Evolutionary conservation across 108 stramenopile genomes (phyloP).

Genomic region (Cyclotella atomus): DNA sequence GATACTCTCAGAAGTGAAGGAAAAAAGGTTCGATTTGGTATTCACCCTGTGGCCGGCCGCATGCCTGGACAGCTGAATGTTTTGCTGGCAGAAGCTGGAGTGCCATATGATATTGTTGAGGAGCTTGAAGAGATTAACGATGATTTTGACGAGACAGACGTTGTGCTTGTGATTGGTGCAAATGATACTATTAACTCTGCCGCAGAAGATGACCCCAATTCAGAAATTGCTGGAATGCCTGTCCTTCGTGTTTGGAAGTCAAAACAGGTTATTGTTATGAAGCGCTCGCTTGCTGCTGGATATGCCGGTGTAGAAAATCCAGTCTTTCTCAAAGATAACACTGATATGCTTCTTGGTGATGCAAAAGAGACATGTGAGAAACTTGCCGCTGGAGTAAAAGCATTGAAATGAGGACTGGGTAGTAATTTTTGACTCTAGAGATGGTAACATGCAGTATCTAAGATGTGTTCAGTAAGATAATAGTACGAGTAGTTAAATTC

Average conservation of each 20-base stretch:
- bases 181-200: constrained; percentile 99
- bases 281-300: constrained; percentile 96
- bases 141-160: constrained; percentile 93
- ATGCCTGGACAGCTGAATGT: constrained; percentile 99
- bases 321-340: constrained; percentile 98
- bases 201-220: constrained; percentile 98
- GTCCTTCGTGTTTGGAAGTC: constrained; percentile 97
- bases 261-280: constrained; percentile 99
- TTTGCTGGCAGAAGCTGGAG: constrained; percentile 98
- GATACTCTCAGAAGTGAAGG: constrained; percentile 84
- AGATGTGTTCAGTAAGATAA: too few species aligned
- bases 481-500: too few species aligned
- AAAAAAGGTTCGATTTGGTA: constrained; percentile 94
- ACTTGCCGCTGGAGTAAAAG: constrained; percentile 81
- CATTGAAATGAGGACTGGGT: constrained; percentile 4
- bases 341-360: constrained; percentile 97
- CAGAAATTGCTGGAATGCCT: constrained; percentile 96
- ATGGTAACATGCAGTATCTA: too few species aligned
- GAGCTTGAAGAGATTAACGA: constrained; percentile 99
- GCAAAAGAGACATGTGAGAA: constrained; percentile 95
- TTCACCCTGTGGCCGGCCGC: constrained; percentile 95
- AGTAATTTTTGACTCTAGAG: too few species aligned
- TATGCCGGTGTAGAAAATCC: constrained; percentile 99
- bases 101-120: constrained; percentile 98
- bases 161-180: constrained; percentile 96